Percentiles rank a stretch among this genome's conserved stretches.
Conservation (phyloP, 2,329 filamentous ascomycete species). For the Pseudogymnoascus sp. region DNA sequence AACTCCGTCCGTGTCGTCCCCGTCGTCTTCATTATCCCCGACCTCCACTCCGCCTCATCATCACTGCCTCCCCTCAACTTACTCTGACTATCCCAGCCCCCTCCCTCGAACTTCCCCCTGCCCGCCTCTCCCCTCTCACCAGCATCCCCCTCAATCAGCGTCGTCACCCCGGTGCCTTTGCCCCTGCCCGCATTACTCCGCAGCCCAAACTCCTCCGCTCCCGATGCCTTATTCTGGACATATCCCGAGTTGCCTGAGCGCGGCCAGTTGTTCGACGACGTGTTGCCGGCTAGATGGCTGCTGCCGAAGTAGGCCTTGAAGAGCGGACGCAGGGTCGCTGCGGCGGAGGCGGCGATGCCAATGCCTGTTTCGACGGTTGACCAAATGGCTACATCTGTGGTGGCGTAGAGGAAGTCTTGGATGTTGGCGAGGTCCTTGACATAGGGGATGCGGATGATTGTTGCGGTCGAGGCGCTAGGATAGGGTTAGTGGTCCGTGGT, state of each 20-base stretch:
- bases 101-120: constrained; percentile 13
- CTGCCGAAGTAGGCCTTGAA: constrained; percentile 22
- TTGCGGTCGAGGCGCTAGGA: constrained; percentile 32
- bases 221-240: neutral
- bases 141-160: constrained; percentile 11
- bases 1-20: constrained; percentile 13
- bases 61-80: constrained; percentile 9
- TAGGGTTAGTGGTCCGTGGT: constrained; percentile 7
- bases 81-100: constrained; percentile 15
- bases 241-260: neutral
- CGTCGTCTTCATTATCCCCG: constrained; percentile 14
- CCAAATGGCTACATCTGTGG: constrained; percentile 37
- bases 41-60: constrained; percentile 13
- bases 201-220: neutral
- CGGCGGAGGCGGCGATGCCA: constrained; percentile 32
- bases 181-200: neutral
- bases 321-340: constrained; percentile 33
- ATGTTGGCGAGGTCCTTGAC: constrained; percentile 30
- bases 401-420: constrained; percentile 33
- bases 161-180: neutral
- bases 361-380: constrained; percentile 36
- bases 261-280: neutral
- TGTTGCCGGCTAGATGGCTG: neutral
- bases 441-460: constrained; percentile 36
- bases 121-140: constrained; percentile 13